These are phyloP conservation scores for Epichloe bromicola DNA, from an alignment of 2,329 filamentous ascomycete genomes.

Conservation along the genomic window DNA sequence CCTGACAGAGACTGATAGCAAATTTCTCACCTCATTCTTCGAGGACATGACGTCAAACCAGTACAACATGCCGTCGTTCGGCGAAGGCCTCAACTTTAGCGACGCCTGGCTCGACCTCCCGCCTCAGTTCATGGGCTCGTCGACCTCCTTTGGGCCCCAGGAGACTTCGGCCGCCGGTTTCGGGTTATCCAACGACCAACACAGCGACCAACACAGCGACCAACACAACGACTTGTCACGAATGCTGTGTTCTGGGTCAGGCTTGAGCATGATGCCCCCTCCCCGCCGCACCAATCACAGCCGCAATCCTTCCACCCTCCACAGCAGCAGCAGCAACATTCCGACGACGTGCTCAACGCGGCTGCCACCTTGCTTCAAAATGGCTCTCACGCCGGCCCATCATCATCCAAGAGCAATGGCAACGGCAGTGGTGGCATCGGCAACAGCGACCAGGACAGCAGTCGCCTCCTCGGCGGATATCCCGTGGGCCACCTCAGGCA, in stretches of 20 bases:
- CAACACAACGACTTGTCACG: conserved; percentile 7
- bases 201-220: conserved; percentile 4
- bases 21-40: conserved; percentile 45
- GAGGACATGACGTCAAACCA: conserved; percentile 38
- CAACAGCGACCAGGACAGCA: conserved; percentile 10
- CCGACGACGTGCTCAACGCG: conserved; percentile 42
- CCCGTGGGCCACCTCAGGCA: conserved; percentile 29
- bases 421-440: conserved; percentile 11
- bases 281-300: conserved; percentile 15
- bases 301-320: not conserved
- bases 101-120: conserved; percentile 46
- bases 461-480: conserved; percentile 18
- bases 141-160: conserved; percentile 49
- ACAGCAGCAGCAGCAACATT: conserved; percentile 17
- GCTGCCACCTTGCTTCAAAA: conserved; percentile 41
- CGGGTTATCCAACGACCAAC: conserved; percentile 9
- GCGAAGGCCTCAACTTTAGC: conserved; percentile 36
- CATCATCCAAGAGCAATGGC: conserved; percentile 3
- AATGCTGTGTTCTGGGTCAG: conserved; percentile 12
- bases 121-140: conserved; percentile 51
- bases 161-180: conserved; percentile 9
- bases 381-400: conserved; percentile 13
- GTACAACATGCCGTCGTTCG: conserved; percentile 35
- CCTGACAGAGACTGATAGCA: conserved; percentile 48
- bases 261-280: conserved; percentile 24